These are phyloP conservation scores for Geotrichum aggregatum DNA, from an alignment of 1,139 yeast species.

Conservation along the genomic window DNA sequence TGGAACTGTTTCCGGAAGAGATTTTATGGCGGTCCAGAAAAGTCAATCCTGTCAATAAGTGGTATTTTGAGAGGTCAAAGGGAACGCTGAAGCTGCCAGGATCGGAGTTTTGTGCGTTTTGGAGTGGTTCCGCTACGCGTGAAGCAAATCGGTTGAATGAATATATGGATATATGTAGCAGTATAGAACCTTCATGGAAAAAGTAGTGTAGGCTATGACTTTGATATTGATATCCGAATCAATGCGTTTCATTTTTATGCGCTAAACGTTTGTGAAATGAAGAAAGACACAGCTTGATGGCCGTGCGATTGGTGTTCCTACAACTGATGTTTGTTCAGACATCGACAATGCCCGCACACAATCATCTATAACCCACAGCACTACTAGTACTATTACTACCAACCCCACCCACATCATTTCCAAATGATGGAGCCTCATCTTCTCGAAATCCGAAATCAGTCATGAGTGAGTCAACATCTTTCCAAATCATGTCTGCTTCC, in stretches of 20 bases:
- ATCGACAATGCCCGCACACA: no score
- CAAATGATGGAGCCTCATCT: conserved; percentile 33
- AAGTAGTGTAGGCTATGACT: neutral
- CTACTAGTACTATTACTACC: no score
- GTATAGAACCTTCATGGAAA: conserved; percentile 42
- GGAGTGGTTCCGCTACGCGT: conserved; percentile 51
- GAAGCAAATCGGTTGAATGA: conserved; percentile 36
- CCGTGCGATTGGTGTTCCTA: no score
- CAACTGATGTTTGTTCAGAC: no score
- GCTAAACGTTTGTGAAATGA: no score
- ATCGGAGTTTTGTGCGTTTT: conserved; percentile 65
- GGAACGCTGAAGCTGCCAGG: conserved; percentile 58
- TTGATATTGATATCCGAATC: no score
- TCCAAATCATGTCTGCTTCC: conserved; percentile 77
- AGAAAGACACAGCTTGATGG: no score
- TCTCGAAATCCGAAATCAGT: conserved; percentile 87
- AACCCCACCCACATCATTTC: no score
- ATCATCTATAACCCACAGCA: no score
- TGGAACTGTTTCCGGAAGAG: conserved; percentile 64
- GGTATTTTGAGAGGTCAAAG: conserved; percentile 90
- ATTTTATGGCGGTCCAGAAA: conserved; percentile 85
- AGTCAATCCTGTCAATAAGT: conserved; percentile 86
- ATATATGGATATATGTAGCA: conserved; percentile 43
- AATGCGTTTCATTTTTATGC: no score
- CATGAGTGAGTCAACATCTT: conserved; percentile 87